phyloP scores from a whole-genome alignment of 1,284 basidiomycete species.

The Lentinula novae-zelandiae region DNA sequence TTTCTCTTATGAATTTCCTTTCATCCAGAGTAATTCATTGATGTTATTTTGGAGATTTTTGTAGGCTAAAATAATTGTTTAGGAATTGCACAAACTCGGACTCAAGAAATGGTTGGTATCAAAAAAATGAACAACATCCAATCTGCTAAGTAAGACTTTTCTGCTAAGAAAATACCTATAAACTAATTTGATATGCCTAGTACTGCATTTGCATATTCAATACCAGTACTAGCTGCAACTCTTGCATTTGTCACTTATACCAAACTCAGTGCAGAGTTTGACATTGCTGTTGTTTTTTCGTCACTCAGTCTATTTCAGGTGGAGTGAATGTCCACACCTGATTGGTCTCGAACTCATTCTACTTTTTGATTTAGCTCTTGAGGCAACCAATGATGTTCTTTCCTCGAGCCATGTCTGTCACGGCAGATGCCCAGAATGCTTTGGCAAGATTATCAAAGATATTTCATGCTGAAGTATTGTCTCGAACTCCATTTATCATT shows the following conservation, averaged over 20 bases:
- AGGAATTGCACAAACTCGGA: neutral
- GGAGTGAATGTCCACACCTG: conserved; percentile 13
- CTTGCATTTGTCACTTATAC: conserved; percentile 75
- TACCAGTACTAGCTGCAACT: conserved; percentile 71
- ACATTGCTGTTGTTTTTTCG: conserved; percentile 66
- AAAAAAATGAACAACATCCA: conserved; percentile 57
- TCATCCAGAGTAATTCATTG: neutral
- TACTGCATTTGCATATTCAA: conserved; percentile 26
- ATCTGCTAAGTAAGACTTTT: conserved; percentile 51
- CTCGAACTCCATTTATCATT: conserved; percentile 36
- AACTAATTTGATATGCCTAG: neutral
- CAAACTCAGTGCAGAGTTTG: conserved; percentile 47
- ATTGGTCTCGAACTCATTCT: conserved; percentile 5
- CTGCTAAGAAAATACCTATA: neutral
- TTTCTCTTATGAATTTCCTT: conserved; percentile 61
- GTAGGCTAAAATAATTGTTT: neutral
- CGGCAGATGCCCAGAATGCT: conserved; percentile 63
- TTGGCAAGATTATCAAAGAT: conserved; percentile 48
- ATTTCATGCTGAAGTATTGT: conserved; percentile 58
- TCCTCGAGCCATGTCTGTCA: conserved; percentile 61
- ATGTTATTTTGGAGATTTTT: neutral
- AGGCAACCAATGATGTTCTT: conserved; percentile 70
- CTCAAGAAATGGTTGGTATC: conserved; percentile 23
- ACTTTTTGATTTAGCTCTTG: conserved; percentile 35
- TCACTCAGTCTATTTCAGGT: conserved; percentile 66